phyloP scores from a whole-genome alignment of 2,329 filamentous ascomycete genomes.

The Sarocladium kiliense region DNA sequence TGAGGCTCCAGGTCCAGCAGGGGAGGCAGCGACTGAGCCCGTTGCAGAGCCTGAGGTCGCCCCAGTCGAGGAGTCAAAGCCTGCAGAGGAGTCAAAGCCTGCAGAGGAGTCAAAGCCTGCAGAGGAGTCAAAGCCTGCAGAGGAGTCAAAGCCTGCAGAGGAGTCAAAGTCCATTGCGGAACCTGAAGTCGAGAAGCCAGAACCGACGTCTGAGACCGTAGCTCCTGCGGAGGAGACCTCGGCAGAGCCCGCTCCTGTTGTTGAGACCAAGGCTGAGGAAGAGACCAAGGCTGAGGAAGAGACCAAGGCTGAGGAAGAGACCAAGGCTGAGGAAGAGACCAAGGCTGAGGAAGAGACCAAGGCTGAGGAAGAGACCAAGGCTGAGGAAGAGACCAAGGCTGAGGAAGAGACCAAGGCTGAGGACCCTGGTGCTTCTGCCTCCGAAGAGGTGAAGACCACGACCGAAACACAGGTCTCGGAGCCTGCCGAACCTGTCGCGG shows the following conservation, averaged over 20 bases:
- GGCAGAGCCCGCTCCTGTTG: not conserved
- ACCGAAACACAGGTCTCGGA: too few relatives aligned
- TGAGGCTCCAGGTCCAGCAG: not conserved
- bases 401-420: conserved; percentile 7
- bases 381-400: conserved; percentile 4
- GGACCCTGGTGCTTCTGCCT: too few relatives aligned
- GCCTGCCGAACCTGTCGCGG: not conserved
- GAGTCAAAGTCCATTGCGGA: not conserved
- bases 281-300: conserved; percentile 5
- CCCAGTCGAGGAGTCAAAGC: conserved; percentile 10
- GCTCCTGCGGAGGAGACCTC: too few relatives aligned
- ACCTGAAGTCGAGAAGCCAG: not conserved
- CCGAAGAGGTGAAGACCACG: too few relatives aligned
- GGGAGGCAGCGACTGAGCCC: not conserved
- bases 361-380: not conserved
- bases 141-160: conserved; percentile 14
- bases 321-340: not conserved
- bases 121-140: not conserved
- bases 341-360: not conserved
- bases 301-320: conserved; percentile 3
- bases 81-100: conserved; percentile 21
- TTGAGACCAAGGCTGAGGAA: conserved; percentile 4
- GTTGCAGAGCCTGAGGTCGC: not conserved
- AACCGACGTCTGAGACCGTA: too few relatives aligned
- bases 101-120: conserved; percentile 9